phyloP scores from a whole-genome alignment of 768 basidiomycete genomes.

The Candolleomyces aberdarensis region DNA sequence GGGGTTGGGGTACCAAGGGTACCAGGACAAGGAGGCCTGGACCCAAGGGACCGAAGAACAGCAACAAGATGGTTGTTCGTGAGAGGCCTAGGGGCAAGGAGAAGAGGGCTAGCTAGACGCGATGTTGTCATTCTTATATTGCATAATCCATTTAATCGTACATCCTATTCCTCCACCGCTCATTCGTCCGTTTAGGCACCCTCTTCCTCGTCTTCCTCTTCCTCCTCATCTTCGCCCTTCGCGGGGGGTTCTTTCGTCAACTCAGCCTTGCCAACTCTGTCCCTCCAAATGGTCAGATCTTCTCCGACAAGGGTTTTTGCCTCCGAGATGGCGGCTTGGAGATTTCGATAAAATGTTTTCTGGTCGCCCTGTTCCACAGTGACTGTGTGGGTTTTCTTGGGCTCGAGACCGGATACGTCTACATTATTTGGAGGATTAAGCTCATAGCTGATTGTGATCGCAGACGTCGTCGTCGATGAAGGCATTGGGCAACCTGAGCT shows the following conservation, averaged over 20 bases:
- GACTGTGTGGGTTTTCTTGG: conserved; percentile 19
- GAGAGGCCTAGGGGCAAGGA: conserved; percentile 78
- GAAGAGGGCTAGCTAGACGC: conserved; percentile 23
- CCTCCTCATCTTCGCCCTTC: conserved; percentile 45
- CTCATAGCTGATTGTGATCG: conserved; percentile 39
- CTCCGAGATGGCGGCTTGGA: conserved; percentile 46
- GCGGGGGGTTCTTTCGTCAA: conserved; percentile 51
- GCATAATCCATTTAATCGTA: neutral
- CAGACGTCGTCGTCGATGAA: conserved; percentile 11
- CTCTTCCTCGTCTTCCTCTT: conserved; percentile 29
- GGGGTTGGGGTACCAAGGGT: conserved; percentile 92
- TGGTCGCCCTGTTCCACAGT: conserved; percentile 15
- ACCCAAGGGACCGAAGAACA: conserved; percentile 84
- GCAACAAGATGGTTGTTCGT: conserved; percentile 86
- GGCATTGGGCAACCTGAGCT: conserved; percentile 15
- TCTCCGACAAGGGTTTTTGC: conserved; percentile 58
- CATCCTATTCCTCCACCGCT: neutral
- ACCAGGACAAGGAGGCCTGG: conserved; percentile 91
- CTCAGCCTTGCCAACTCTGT: conserved; percentile 66
- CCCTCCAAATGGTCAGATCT: conserved; percentile 73
- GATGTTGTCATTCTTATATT: neutral
- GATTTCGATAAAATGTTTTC: conserved; percentile 45
- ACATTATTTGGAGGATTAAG: conserved; percentile 38
- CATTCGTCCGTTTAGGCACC: conserved; percentile 1
- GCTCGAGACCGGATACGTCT: conserved; percentile 13